Conservation (phyloP, 495 filamentous ascomycete species). For the Penicillium riverlandense region DNA sequence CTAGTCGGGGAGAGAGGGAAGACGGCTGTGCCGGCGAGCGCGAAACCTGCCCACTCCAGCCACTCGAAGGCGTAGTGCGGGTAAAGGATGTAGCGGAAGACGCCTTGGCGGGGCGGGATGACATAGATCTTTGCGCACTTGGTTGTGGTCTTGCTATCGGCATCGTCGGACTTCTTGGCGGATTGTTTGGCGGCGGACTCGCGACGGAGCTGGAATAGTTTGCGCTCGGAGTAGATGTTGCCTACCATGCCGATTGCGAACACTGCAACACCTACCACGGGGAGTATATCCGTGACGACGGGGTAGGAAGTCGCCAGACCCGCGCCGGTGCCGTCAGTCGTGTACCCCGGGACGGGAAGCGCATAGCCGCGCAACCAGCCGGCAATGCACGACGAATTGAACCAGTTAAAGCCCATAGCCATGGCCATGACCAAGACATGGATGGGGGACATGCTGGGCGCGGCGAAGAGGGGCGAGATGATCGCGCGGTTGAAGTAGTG, state of each 20-base stretch:
- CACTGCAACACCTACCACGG: constrained; percentile 44
- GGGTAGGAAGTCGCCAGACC: neutral
- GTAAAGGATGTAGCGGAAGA: constrained; percentile 78
- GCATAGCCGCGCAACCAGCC: constrained; percentile 62
- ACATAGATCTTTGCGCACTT: constrained; percentile 75
- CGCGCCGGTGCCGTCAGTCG: constrained; percentile 2
- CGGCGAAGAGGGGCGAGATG: constrained; percentile 67
- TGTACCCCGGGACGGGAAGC: constrained; percentile 22
- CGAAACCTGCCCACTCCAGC: constrained; percentile 92
- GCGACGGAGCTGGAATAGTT: constrained; percentile 51
- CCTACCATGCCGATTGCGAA: constrained; percentile 64
- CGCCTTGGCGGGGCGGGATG: constrained; percentile 74
- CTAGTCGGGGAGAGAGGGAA: constrained; percentile 8
- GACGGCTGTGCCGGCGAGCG: constrained; percentile 48
- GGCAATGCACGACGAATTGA: constrained; percentile 69
- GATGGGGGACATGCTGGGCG: constrained; percentile 87
- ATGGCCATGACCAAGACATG: constrained; percentile 54
- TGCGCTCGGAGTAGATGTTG: constrained; percentile 75
- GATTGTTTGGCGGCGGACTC: constrained; percentile 29
- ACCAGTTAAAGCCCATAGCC: constrained; percentile 65
- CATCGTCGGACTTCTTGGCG: constrained; percentile 30
- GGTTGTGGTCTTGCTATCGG: constrained; percentile 2
- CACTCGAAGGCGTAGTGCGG: constrained; percentile 94
- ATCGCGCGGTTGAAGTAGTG: constrained; percentile 90
- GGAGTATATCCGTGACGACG: constrained; percentile 1